Evolutionary conservation across 768 basidiomycete species (phyloP).

Genomic region (Phaffia australis): DNA sequence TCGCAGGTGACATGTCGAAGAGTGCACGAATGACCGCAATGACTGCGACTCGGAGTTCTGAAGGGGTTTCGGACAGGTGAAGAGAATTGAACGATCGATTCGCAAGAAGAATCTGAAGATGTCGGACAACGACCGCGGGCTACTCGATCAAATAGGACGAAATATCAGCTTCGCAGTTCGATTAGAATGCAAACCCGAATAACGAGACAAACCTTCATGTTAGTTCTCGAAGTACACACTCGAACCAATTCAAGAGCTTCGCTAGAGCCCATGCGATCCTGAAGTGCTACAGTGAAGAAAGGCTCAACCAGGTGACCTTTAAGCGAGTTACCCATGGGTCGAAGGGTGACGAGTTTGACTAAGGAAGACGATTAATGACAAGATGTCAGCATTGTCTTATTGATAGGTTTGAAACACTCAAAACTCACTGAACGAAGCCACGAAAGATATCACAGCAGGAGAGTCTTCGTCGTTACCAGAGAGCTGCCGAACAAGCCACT

Average conservation of each 20-base stretch:
- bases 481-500: constrained; percentile 48
- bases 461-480: constrained; percentile 36
- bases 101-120: constrained; percentile 64
- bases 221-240: constrained; percentile 40
- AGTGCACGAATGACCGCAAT: constrained; percentile 53
- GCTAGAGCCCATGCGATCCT: constrained; percentile 44
- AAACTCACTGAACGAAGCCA: constrained; percentile 27
- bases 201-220: constrained; percentile 52
- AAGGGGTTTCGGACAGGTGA: constrained; percentile 27
- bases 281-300: constrained; percentile 53
- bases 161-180: not conserved
- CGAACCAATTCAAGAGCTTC: constrained; percentile 43
- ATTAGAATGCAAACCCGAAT: not conserved
- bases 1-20: constrained; percentile 64
- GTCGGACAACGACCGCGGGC: constrained; percentile 64
- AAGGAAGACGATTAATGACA: not conserved
- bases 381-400: not conserved
- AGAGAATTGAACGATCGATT: constrained; percentile 48
- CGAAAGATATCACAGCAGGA: constrained; percentile 11
- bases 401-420: not conserved
- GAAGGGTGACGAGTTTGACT: constrained; percentile 17
- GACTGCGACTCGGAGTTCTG: constrained; percentile 43
- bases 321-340: constrained; percentile 31
- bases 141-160: constrained; percentile 21
- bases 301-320: constrained; percentile 62